Base-by-base conservation (phyloP, 2,329 filamentous ascomycete genomes). In the Trichoderma guizhouense region DNA sequence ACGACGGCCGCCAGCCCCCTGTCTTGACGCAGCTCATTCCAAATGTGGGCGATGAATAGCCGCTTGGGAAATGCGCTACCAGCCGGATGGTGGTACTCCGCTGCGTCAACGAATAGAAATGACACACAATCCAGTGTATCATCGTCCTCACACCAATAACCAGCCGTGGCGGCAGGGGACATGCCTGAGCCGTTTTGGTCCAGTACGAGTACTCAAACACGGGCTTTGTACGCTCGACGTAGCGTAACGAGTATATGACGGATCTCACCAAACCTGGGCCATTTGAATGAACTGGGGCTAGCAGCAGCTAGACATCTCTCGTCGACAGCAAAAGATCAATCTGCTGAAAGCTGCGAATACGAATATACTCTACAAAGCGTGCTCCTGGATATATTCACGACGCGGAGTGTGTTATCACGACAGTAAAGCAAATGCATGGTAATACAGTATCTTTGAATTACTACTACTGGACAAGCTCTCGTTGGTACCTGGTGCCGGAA, bases 1-100 rank as follows among this genome's bases (percentile, higher is more conserved):
- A 55, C 24, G 62, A 71, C 62, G 62, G 55, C 55, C 36, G 53
- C 28, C 53, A 21, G 55, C 26, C 70, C 70, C 70, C 39, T 71
- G 63, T 66, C 43, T 55, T 34, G 34, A 70, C 53, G 71, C 58
- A 72, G 36, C 71, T 58, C 28, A 30, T 70, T 60, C 58, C 47
- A 28, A 64, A 70, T 69, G 30, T 43, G 60, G 71, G 66, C 63
- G 71, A 21, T 69, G 47, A 34, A 64, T 61, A 70, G 71, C 71
- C 67, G 65, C 71, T 51, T 72, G 28, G 21, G 47, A 53, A 36
- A 28, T 63, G 28, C 67, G 67, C 67, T 63, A 62, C 58, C 67
- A 39, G 51, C 57, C 30, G 34, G 30, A 57, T 43, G 55, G 66
- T 36, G 32, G 36, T 47, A 34, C 69, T 64, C 69, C 69, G 69